A percentile compares a stretch with the other conserved stretches of the same genome.
These are phyloP conservation scores for Ophiostoma sp. DNA, from an alignment of 2,329 filamentous ascomycete genomes.

Conservation along the genomic window DNA sequence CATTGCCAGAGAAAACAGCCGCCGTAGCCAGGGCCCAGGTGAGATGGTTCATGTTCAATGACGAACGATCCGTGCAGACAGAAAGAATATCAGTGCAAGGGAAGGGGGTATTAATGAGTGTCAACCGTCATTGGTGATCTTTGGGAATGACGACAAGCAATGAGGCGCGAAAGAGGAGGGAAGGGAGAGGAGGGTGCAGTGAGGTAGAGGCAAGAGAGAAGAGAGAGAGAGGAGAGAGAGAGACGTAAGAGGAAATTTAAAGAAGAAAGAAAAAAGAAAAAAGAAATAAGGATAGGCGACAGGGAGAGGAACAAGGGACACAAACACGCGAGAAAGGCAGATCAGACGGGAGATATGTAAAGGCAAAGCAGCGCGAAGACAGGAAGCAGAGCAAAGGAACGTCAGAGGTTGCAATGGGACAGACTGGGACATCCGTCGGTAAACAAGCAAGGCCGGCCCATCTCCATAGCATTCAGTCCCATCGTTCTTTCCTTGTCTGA, in stretches of 20 bases:
- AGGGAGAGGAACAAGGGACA: background rate
- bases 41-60: slow-evolving; percentile 11
- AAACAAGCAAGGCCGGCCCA: background rate
- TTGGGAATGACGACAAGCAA: background rate
- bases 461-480: slow-evolving; percentile 6
- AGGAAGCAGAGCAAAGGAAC: background rate
- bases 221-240: background rate
- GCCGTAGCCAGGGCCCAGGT: slow-evolving; percentile 11
- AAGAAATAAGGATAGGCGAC: background rate
- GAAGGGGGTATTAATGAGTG: background rate
- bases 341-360: background rate
- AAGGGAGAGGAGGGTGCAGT: background rate
- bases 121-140: background rate
- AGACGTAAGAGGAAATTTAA: background rate
- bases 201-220: background rate
- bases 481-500: slow-evolving; percentile 5
- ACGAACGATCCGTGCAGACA: background rate
- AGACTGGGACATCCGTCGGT: background rate
- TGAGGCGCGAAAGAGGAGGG: background rate
- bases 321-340: background rate
- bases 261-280: background rate
- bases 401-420: background rate
- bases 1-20: slow-evolving; percentile 15
- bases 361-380: background rate
- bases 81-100: background rate